Evolutionary conservation across 1,284 basidiomycete species (phyloP).

Genomic region (Coniferiporia weirii): DNA sequence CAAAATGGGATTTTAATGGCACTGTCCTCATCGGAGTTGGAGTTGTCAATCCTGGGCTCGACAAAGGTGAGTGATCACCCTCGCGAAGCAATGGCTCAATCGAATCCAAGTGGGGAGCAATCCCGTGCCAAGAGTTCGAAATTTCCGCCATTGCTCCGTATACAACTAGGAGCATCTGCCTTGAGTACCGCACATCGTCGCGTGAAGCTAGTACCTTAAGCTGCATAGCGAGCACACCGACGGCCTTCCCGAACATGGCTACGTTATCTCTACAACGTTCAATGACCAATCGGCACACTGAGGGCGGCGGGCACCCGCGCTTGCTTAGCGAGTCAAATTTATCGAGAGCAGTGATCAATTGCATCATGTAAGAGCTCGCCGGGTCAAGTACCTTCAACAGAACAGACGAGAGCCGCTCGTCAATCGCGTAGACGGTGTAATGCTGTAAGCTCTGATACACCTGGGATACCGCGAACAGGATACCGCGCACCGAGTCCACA

Average conservation of each 20-base stretch:
- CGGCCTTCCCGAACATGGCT: constrained; percentile 81
- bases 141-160: constrained; percentile 92
- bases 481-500: constrained; percentile 85
- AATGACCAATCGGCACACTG: constrained; percentile 75
- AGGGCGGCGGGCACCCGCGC: constrained; percentile 61
- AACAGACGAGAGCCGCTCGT: constrained; percentile 81
- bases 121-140: constrained; percentile 77
- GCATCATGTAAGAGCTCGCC: constrained; percentile 77
- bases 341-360: constrained; percentile 86
- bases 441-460: constrained; percentile 88
- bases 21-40: constrained; percentile 10
- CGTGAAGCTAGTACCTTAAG: constrained; percentile 70
- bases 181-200: constrained; percentile 83
- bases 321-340: constrained; percentile 85
- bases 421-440: constrained; percentile 81
- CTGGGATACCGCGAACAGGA: constrained; percentile 91
- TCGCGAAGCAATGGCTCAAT: constrained; percentile 63
- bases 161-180: constrained; percentile 84
- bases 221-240: constrained; percentile 79
- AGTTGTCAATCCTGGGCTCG: constrained; percentile 7
- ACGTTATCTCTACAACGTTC: constrained; percentile 86
- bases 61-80: constrained; percentile 27
- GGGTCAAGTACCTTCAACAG: constrained; percentile 83
- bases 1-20: constrained; percentile 6
- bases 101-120: constrained; percentile 69